Evolutionary conservation across 1,284 basidiomycete species (phyloP), one percentile per base, ranked within the genome.

Genomic region (Phellopilus nigrolimitatus): DNA sequence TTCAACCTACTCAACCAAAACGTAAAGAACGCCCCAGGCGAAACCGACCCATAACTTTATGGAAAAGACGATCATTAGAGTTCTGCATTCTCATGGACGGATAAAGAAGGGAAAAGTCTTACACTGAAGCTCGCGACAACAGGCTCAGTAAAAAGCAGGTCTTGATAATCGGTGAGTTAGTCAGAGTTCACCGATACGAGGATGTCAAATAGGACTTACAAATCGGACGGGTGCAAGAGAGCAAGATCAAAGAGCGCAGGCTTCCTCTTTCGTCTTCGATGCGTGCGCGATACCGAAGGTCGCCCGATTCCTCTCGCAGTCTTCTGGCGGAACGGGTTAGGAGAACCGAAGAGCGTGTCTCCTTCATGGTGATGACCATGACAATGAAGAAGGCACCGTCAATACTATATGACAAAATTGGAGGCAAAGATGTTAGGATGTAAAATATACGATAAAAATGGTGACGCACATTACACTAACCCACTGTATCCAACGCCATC

Each of bases 401-500:
- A 45, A 75, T 66, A 49, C 79, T 80, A 56, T 19, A 47, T 30
- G n/a, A n/a, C n/a, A n/a, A n/a, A n/a, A n/a, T n/a, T 31, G 22
- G 47, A 7, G 3, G 47, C 25, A 30, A 36, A 28, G 25, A 43
- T 39, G 21, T 56, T 25, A 44, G 39, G 47, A 34, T 22, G 55
- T 55, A 31, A 21, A 52, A 28, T 38, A 43, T 25, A 19, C 21
- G 31, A 13, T 49, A 39, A 50, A 25, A 7, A 12, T 38, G 33
- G 41, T n/a, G 25, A 66, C 73, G 19, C 50, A 79, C 80, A 82
- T 87, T 62, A 81, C 71, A 56, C 84, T 79, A 25, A 90, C 75
- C 86, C 87, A 90, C 65, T 88, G 80, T 10, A 91, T 88, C 88
- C 88, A 91, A 31, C 84, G 72, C 88, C 89, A 91, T 48, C 72